A percentile compares a stretch with the other conserved stretches of the same genome.
These are phyloP conservation scores for Hydnomerulius pinastri DNA, from an alignment of 768 basidiomycete species.

Conservation along the genomic window DNA sequence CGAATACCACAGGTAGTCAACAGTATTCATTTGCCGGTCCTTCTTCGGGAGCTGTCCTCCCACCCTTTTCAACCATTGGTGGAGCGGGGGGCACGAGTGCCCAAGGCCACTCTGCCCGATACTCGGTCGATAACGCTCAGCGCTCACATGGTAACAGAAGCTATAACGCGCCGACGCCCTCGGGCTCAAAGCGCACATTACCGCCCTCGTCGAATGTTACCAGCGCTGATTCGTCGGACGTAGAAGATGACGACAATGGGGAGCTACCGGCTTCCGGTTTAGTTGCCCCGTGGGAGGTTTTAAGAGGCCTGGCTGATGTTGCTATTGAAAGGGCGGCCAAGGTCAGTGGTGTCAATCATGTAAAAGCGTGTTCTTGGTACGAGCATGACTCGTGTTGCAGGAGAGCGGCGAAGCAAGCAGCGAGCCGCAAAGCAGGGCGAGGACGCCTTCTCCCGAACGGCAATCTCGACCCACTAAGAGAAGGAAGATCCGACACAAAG, in stretches of 20 bases:
- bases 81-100: constrained; percentile 48
- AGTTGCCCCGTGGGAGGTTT: constrained; percentile 85
- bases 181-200: constrained; percentile 60
- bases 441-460: constrained; percentile 72
- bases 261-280: constrained; percentile 81
- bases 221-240: constrained; percentile 80
- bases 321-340: constrained; percentile 78
- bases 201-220: constrained; percentile 66
- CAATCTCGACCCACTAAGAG: constrained; percentile 70
- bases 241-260: constrained; percentile 81
- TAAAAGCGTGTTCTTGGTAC: not conserved
- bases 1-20: constrained; percentile 37
- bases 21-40: constrained; percentile 37
- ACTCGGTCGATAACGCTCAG: constrained; percentile 45
- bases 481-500: constrained; percentile 68
- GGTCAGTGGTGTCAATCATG: constrained; percentile 41
- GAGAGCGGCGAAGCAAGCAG: constrained; percentile 74
- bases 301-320: constrained; percentile 79
- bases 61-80: constrained; percentile 72
- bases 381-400: constrained; percentile 36
- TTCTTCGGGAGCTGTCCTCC: constrained; percentile 56
- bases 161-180: constrained; percentile 30
- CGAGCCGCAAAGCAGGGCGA: constrained; percentile 72
- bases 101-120: constrained; percentile 58
- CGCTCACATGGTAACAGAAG: constrained; percentile 30